Evolutionary conservation across 306 rosid genomes (phyloP).

Genomic region (peach (Prunus persica)): DNA sequence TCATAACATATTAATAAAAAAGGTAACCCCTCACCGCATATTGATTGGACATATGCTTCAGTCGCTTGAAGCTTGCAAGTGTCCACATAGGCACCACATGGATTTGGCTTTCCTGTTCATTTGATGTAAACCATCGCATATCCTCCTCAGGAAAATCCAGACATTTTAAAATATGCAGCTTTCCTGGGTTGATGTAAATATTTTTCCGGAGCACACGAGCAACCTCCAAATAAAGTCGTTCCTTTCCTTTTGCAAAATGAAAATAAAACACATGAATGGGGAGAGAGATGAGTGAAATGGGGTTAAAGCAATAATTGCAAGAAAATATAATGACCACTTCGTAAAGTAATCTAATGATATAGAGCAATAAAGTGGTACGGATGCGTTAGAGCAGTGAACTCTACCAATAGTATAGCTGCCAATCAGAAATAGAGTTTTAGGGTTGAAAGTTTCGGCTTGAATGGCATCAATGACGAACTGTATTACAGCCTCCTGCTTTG

Average conservation of each 20-base stretch:
- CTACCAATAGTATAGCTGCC: constrained; percentile 97
- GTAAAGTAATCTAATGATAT: neutral
- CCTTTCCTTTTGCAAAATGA: constrained; percentile 61
- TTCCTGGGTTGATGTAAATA: constrained; percentile 75
- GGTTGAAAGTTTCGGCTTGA: constrained; percentile 91
- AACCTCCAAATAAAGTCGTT: constrained; percentile 87
- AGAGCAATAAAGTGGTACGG: neutral
- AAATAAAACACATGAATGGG: neutral
- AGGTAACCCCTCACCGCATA: constrained; percentile 48
- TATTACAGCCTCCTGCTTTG: constrained; percentile 91
- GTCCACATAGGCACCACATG: constrained; percentile 98
- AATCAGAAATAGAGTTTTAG: constrained; percentile 83
- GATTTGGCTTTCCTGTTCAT: constrained; percentile 87
- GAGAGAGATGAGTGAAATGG: neutral
- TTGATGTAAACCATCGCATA: constrained; percentile 82
- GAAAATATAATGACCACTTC: neutral
- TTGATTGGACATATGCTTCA: constrained; percentile 75
- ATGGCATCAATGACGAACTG: constrained; percentile 91
- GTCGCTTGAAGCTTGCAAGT: constrained; percentile 87
- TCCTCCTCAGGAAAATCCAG: constrained; percentile 71
- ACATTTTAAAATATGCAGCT: constrained; percentile 73
- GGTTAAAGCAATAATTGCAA: neutral
- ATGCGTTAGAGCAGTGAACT: neutral
- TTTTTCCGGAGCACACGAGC: constrained; percentile 81
- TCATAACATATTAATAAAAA: neutral